These are phyloP conservation scores for Kodamaea jinghongensis DNA, from an alignment of 805 yeast species.

Conservation along the genomic window DNA sequence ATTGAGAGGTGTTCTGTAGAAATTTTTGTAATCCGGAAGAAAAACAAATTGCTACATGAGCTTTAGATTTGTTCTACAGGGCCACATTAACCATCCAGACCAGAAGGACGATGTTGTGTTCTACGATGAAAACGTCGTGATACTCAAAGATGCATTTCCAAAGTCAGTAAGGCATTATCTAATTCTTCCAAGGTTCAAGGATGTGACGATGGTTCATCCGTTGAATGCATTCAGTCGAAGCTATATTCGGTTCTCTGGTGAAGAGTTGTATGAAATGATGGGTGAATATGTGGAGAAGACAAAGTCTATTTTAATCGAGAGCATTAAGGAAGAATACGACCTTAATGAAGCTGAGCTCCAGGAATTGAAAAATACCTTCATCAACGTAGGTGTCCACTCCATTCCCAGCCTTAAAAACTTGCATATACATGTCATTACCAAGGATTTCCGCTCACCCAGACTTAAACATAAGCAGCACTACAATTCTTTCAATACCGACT, in stretches of 20 bases:
- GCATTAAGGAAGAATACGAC: slow-evolving; percentile 18
- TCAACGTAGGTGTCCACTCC: slow-evolving; percentile 65
- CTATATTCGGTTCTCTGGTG: slow-evolving; percentile 11
- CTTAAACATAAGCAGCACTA: slow-evolving; percentile 66
- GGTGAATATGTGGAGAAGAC: slow-evolving; percentile 37
- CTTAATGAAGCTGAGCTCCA: slow-evolving; percentile 6
- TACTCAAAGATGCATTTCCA: slow-evolving; percentile 61
- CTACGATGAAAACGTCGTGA: slow-evolving; percentile 51
- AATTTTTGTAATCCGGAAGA: too few species aligned
- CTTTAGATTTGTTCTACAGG: slow-evolving; percentile 46
- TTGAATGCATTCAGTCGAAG: slow-evolving; percentile 42
- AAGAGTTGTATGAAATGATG: slow-evolving; percentile 25
- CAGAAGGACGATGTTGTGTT: slow-evolving; percentile 37
- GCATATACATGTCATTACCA: slow-evolving; percentile 71
- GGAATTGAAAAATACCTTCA: slow-evolving; percentile 23
- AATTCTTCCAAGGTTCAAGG: slow-evolving; percentile 51
- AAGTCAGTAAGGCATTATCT: slow-evolving; percentile 61
- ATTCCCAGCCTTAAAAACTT: slow-evolving; percentile 67
- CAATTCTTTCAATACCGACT: slow-evolving; percentile 64
- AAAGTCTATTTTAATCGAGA: slow-evolving; percentile 27
- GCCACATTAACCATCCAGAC: slow-evolving; percentile 47
- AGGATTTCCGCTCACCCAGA: slow-evolving; percentile 53
- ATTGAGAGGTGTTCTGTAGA: too few species aligned
- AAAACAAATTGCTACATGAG: slow-evolving; percentile 32
- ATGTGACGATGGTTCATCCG: slow-evolving; percentile 49